phyloP scores from a whole-genome alignment of 164 flowering plant species.

The Euptelea pleiosperma region DNA sequence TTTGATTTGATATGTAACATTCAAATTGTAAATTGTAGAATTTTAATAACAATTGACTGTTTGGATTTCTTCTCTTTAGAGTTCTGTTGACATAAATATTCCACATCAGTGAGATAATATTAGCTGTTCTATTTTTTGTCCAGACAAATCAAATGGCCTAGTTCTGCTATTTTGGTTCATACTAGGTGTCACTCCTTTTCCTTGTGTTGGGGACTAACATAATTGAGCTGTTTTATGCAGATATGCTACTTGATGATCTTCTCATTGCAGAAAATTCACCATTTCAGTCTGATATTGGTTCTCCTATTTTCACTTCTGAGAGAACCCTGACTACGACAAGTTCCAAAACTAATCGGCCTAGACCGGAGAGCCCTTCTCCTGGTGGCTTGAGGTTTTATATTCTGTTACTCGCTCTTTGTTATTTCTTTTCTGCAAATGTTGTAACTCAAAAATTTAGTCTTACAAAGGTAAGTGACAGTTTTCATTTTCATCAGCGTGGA shows the following conservation, averaged over 20 bases:
- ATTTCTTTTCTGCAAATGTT: neutral
- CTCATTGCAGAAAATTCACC: constrained; percentile 87
- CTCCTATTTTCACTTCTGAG: constrained; percentile 52
- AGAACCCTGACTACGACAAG: constrained; percentile 39
- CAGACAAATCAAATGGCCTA: neutral
- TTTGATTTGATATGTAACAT: too few relatives aligned
- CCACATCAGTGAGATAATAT: neutral
- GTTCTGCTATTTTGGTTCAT: neutral
- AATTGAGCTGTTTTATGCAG: constrained; percentile 42
- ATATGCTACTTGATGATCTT: constrained; percentile 76
- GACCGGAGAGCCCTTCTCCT: constrained; percentile 29
- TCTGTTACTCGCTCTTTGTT: neutral
- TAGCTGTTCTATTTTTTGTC: neutral
- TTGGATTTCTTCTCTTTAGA: neutral
- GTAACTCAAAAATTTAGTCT: neutral
- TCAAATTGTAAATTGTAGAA: too few relatives aligned
- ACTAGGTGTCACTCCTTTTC: neutral
- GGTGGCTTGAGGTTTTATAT: constrained; percentile 50
- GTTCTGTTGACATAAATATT: constrained; percentile 1
- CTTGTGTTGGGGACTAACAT: neutral
- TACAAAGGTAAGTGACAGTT: neutral
- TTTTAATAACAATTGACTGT: too few relatives aligned
- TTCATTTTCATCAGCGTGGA: constrained; percentile 44
- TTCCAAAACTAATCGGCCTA: constrained; percentile 39
- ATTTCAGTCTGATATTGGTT: constrained; percentile 54